Percentiles rank a stretch among this genome's conserved stretches.
phyloP scores from a whole-genome alignment of 495 filamentous ascomycete species.

The Hyaloscypha variabilis region DNA sequence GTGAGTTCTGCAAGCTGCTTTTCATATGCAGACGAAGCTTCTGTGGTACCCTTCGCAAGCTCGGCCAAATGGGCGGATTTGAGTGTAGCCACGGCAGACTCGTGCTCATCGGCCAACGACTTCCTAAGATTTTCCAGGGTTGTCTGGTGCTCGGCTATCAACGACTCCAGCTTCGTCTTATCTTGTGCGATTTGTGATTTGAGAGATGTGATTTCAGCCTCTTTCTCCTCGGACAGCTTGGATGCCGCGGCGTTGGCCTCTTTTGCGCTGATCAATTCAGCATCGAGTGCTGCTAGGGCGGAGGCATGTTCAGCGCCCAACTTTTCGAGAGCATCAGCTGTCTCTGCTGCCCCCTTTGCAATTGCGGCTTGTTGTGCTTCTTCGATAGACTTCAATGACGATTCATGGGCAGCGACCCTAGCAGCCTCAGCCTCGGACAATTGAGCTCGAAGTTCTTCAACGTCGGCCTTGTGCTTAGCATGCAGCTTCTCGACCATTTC shows the following conservation, averaged over 20 bases:
- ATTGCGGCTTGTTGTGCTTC: slow-evolving; percentile 28
- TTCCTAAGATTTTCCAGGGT: slow-evolving; percentile 46
- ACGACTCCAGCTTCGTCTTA: slow-evolving; percentile 29
- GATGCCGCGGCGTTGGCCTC: slow-evolving; percentile 24
- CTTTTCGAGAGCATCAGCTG: slow-evolving; percentile 31
- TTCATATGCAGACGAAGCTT: slow-evolving; percentile 43
- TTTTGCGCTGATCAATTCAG: slow-evolving; percentile 25
- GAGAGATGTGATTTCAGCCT: slow-evolving; percentile 41
- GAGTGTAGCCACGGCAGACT: slow-evolving; percentile 39
- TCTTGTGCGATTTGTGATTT: slow-evolving; percentile 42
- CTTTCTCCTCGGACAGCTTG: slow-evolving; percentile 23
- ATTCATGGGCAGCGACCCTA: slow-evolving; percentile 22
- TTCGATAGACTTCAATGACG: slow-evolving; percentile 29
- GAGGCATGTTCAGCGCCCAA: slow-evolving; percentile 40
- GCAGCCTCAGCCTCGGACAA: slow-evolving; percentile 32
- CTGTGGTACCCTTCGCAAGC: slow-evolving; percentile 44
- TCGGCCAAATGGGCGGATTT: slow-evolving; percentile 45
- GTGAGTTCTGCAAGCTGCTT: slow-evolving; percentile 42
- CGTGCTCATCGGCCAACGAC: slow-evolving; percentile 47
- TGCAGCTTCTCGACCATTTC: slow-evolving; percentile 35
- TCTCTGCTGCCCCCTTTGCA: slow-evolving; percentile 26
- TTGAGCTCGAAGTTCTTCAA: slow-evolving; percentile 36
- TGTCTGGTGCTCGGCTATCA: slow-evolving; percentile 31
- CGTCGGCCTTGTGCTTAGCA: slow-evolving; percentile 38
- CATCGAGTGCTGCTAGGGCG: slow-evolving; percentile 42